phyloP scores from a whole-genome alignment of 805 yeast species.

The Teunomyces kruisii region DNA sequence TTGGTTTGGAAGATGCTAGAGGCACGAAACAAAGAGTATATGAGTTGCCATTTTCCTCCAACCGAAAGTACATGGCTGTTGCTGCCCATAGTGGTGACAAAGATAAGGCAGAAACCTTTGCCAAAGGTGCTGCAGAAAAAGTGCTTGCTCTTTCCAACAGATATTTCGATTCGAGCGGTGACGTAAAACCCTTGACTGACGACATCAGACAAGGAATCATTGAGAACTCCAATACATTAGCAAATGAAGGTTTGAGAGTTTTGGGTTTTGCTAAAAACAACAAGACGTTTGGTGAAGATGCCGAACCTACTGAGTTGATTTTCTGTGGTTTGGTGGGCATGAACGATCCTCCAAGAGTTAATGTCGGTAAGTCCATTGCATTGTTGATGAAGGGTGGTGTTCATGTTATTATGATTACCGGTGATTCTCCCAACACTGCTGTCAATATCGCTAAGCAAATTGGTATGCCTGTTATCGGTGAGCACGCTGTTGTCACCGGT shows the following conservation, averaged over 20 bases:
- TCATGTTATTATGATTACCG: slow-evolving; percentile 97
- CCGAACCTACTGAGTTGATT: slow-evolving; percentile 57
- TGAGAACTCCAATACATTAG: slow-evolving; percentile 62
- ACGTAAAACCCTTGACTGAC: slow-evolving; percentile 55
- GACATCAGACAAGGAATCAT: slow-evolving; percentile 47
- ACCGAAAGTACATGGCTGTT: slow-evolving; percentile 90
- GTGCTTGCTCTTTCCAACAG: slow-evolving; percentile 60
- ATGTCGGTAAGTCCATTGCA: slow-evolving; percentile 73
- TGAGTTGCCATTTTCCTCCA: slow-evolving; percentile 84
- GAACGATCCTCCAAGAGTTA: slow-evolving; percentile 97
- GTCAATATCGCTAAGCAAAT: slow-evolving; percentile 80
- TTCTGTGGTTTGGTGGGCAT: slow-evolving; percentile 90
- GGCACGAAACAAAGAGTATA: slow-evolving; percentile 54
- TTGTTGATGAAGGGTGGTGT: slow-evolving; percentile 88
- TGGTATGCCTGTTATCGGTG: slow-evolving; percentile 77
- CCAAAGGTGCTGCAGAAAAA: slow-evolving; percentile 89
- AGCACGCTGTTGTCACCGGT: slow-evolving; percentile 77
- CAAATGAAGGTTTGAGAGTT: slow-evolving; percentile 82
- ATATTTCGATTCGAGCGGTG: slow-evolving; percentile 60
- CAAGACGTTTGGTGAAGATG: slow-evolving; percentile 32
- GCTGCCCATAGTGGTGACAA: slow-evolving; percentile 59
- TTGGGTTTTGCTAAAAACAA: slow-evolving; percentile 68
- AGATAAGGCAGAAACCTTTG: slow-evolving; percentile 57
- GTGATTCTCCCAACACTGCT: slow-evolving; percentile 89
- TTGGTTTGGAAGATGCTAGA: slow-evolving; percentile 73